Evolutionary conservation across 805 yeast species (phyloP), one percentile per base, ranked within the genome.

Genomic region (Metschnikowia noctiluminum): DNA sequence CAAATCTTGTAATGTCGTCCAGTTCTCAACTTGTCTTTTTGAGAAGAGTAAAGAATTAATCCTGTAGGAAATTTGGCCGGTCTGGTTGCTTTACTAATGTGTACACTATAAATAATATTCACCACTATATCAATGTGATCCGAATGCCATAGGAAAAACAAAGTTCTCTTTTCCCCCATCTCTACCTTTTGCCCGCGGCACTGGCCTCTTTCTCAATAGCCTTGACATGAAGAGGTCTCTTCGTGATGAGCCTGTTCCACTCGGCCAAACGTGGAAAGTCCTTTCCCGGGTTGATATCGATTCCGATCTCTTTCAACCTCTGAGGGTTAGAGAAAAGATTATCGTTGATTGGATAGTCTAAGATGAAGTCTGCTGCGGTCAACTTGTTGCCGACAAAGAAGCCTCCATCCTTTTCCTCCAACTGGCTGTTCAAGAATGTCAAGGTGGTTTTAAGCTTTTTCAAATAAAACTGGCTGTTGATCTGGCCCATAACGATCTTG

Each of bases 331-430:
- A 38, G 28, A 61, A 59, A 6, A 59, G 11, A 40, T 55, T 59
- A 12, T 55, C 49, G 42, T 49, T 50, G 35, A 70, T 45, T 0
- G 76, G 75, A 55, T 66, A 71, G 38, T 65, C 64, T 41, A 70
- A 56, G 10, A 70, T 65, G 16, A 71, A 56, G 50, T 71, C 77
- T 1, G 76, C 77, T 1, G 62, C 74, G 2, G 71, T 62, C 49
- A 71, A 60, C 45, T 60, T 63, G 46, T 65, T 56, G 2, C 74
- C 75, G 7, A 70, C 74, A 48, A 71, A 68, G 48, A 53, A 70
- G 1, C 71, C 71, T 7, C 68, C 64, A 14, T 63, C 66, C 38
- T 66, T 61, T 32, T 56, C 51, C 43, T 61, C 61, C 43, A 70
- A 55, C 34, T 58, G 62, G 16, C 40, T 38, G 28, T 71, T 72